Percentiles rank a stretch among this genome's conserved stretches.
These are phyloP conservation scores for Picocystis salinarum DNA, from an alignment of 139 green algal genomes.

Conservation along the genomic window DNA sequence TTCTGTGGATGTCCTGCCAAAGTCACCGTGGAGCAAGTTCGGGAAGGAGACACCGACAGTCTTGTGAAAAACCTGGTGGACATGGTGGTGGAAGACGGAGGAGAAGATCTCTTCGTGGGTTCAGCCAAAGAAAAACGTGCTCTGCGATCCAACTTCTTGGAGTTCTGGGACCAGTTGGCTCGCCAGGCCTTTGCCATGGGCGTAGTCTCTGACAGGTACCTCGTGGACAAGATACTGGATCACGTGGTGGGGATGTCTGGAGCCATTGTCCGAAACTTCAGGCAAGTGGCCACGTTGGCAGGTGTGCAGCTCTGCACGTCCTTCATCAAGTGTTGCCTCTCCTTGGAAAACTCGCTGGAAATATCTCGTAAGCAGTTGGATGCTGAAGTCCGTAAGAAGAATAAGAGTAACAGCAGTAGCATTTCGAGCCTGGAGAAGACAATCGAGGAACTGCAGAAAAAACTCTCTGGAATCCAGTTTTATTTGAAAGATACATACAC, in stretches of 20 bases:
- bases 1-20: too few relatives aligned
- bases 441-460: constrained; percentile 19
- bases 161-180: constrained; percentile 32
- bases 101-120: too few relatives aligned
- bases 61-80: too few relatives aligned
- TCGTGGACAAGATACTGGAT: constrained; percentile 36
- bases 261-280: constrained; percentile 34
- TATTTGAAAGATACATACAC: constrained; percentile 13
- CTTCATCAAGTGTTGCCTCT: constrained; percentile 21
- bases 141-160: constrained; percentile 25
- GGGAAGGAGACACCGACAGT: too few relatives aligned
- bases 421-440: background rate
- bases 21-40: too few relatives aligned
- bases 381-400: constrained; percentile 27
- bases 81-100: too few relatives aligned
- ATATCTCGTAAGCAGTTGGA: constrained; percentile 39
- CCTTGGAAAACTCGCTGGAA: constrained; percentile 25
- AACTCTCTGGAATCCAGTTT: constrained; percentile 29
- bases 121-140: too few relatives aligned
- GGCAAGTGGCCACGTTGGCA: constrained; percentile 37
- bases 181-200: constrained; percentile 12
- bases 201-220: constrained; percentile 28
- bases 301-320: constrained; percentile 40
- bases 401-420: constrained; percentile 4
- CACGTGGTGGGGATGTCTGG: constrained; percentile 25